phyloP scores from a whole-genome alignment of 1,139 yeast species.

The Blastobotrys serpentis region DNA sequence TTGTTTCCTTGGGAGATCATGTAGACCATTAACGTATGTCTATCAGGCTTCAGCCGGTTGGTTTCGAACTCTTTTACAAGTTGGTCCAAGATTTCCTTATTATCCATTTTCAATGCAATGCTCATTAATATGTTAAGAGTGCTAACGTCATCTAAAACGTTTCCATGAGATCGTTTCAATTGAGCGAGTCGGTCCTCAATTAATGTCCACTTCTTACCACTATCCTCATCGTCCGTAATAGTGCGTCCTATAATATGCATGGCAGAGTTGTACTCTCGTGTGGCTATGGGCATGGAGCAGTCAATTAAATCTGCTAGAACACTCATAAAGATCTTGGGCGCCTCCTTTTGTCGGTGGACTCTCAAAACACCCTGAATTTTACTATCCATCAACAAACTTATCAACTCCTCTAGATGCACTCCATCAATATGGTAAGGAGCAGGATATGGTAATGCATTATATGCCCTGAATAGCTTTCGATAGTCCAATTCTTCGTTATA shows the following conservation, averaged over 20 bases:
- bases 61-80: conserved; percentile 19
- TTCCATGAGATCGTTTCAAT: conserved; percentile 9
- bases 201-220: conserved; percentile 10
- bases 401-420: conserved; percentile 43
- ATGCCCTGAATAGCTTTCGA: conserved; percentile 38
- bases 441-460: conserved; percentile 39
- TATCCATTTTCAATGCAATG: conserved; percentile 21
- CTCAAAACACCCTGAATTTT: background rate
- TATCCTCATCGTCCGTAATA: background rate
- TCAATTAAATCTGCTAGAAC: conserved; percentile 25
- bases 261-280: conserved; percentile 25
- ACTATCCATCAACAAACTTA: conserved; percentile 25
- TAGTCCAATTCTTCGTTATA: conserved; percentile 13
- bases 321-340: conserved; percentile 19
- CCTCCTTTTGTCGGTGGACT: conserved; percentile 1
- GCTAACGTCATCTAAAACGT: conserved; percentile 17
- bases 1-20: conserved; percentile 22
- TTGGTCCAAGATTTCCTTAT: conserved; percentile 15
- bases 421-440: conserved; percentile 39
- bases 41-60: conserved; percentile 22
- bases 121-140: conserved; percentile 24
- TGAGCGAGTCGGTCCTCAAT: conserved; percentile 16
- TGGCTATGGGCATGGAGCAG: conserved; percentile 28
- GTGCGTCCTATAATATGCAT: conserved; percentile 17
- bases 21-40: conserved; percentile 25